Conservation (phyloP, 2,329 filamentous ascomycete species). For the Penicillium oxalicum region DNA sequence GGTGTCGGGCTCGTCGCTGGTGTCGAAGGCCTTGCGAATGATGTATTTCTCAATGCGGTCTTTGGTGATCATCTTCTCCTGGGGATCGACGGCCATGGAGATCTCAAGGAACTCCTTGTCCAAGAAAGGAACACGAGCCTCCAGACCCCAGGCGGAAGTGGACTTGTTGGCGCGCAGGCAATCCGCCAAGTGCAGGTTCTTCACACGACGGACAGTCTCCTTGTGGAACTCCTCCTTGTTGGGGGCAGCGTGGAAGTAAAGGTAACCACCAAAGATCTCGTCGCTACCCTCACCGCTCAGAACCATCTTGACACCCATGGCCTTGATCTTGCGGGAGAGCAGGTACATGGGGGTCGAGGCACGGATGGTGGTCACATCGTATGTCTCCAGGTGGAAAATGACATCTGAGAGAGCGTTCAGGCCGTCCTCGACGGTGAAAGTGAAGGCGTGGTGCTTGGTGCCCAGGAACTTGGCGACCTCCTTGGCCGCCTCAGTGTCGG, state of each 20-base stretch:
- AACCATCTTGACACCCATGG: constrained; percentile 99
- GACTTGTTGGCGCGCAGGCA: constrained; percentile 99
- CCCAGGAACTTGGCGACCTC: constrained; percentile 95
- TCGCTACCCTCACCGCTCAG: constrained; percentile 93
- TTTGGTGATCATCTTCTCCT: constrained; percentile 91
- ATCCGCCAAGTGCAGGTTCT: constrained; percentile 95
- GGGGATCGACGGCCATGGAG: constrained; percentile 87
- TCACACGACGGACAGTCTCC: constrained; percentile 88
- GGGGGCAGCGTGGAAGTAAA: constrained; percentile 96
- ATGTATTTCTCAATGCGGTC: constrained; percentile 96
- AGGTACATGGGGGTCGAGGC: constrained; percentile 99
- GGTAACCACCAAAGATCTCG: constrained; percentile 96
- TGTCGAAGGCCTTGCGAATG: constrained; percentile 95
- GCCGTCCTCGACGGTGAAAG: constrained; percentile 95
- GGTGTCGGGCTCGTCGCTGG: constrained; percentile 71
- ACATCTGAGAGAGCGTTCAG: constrained; percentile 95
- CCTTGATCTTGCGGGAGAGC: constrained; percentile 97
- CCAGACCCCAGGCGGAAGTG: constrained; percentile 93
- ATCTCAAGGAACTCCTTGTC: constrained; percentile 95
- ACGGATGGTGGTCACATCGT: constrained; percentile 96
- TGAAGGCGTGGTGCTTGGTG: constrained; percentile 97
- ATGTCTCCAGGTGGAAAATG: constrained; percentile 95
- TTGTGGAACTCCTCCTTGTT: constrained; percentile 89
- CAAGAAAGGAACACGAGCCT: constrained; percentile 95
- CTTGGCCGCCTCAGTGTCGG: constrained; percentile 83